Conservation (phyloP, 345 rosid genomes). For the Acer saccharum region DNA sequence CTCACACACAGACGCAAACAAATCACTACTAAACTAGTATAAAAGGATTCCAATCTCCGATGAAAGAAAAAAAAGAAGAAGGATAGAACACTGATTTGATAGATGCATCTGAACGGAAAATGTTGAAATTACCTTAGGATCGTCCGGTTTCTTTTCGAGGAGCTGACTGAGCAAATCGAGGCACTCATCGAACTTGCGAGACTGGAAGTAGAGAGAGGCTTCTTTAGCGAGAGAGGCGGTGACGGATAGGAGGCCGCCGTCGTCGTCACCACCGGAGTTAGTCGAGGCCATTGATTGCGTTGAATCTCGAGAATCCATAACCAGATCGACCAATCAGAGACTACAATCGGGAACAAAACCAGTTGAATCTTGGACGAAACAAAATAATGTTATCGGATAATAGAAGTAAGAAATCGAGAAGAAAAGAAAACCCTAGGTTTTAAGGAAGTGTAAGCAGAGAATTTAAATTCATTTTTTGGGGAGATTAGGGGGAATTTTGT, state of each 20-base stretch:
- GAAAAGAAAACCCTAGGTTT: conserved; percentile 25
- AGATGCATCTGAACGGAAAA: neutral
- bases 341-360: neutral
- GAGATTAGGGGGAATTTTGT: neutral
- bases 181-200: conserved; percentile 72
- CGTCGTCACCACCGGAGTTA: conserved; percentile 37
- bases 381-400: neutral
- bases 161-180: conserved; percentile 68
- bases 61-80: neutral
- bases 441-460: neutral
- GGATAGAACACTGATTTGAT: neutral
- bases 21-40: neutral
- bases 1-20: neutral
- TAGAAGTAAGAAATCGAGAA: neutral
- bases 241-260: conserved; percentile 40
- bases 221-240: conserved; percentile 70
- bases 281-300: conserved; percentile 29
- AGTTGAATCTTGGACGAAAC: neutral
- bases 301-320: conserved; percentile 64
- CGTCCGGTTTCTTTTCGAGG: conserved; percentile 59
- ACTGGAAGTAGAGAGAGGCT: conserved; percentile 72
- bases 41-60: neutral
- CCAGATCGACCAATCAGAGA: conserved; percentile 34
- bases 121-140: conserved; percentile 65
- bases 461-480: conserved; percentile 1